phyloP scores from a whole-genome alignment of 129 eudicot species.

The Sambucus nigra region DNA sequence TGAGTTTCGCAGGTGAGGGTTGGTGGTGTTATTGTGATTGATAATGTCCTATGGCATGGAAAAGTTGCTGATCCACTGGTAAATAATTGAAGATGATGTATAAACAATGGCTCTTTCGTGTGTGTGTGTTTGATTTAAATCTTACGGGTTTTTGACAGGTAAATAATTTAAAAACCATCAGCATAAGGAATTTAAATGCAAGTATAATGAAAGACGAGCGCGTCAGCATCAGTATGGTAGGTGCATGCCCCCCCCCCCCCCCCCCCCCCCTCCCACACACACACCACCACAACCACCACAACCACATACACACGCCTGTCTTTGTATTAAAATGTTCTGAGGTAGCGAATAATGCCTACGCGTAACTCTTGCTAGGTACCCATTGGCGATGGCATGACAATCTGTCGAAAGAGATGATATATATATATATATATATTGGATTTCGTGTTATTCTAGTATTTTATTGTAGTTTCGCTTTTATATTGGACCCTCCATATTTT shows the following conservation, averaged over 20 bases:
- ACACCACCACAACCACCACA: too few relatives aligned
- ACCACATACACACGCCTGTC: neutral
- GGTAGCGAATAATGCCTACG: neutral
- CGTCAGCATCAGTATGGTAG: constrained; percentile 81
- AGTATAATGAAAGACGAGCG: constrained; percentile 62
- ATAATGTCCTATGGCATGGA: constrained; percentile 98
- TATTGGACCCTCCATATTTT: too few relatives aligned
- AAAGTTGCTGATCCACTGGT: constrained; percentile 95
- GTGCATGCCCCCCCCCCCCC: too few relatives aligned
- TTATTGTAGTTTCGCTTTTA: neutral
- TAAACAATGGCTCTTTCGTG: neutral
- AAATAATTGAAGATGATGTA: constrained; percentile 11
- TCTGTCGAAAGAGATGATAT: constrained; percentile 61
- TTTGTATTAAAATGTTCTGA: neutral
- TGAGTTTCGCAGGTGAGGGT: constrained; percentile 64
- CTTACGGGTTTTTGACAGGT: constrained; percentile 30
- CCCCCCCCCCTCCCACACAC: too few relatives aligned
- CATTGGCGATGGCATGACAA: constrained; percentile 96
- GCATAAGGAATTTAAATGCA: constrained; percentile 71
- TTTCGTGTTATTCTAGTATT: neutral
- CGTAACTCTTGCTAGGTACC: constrained; percentile 44
- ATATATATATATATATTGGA: neutral
- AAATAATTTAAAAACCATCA: constrained; percentile 56
- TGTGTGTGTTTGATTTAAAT: neutral
- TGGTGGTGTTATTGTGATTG: constrained; percentile 85